Evolutionary conservation across 345 rosid species (phyloP), one percentile per base, ranked within the genome.

Genomic region (Citrus unshiu): DNA sequence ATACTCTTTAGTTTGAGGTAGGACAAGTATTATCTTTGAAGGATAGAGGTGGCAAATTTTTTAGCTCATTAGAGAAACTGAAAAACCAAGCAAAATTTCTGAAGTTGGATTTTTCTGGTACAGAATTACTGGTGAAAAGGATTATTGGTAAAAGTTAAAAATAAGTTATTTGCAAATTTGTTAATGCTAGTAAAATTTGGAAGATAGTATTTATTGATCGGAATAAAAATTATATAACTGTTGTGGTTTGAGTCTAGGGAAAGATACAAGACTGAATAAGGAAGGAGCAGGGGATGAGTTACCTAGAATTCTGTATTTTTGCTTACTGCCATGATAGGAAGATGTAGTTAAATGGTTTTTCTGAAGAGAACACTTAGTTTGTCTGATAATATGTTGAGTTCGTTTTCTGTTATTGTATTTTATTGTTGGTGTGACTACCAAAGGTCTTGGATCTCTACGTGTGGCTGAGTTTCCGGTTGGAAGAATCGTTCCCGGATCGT

Each of bases 381-480:
- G 0, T 46, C 51, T 13, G 5, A 46, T 46, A 12, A 10, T 3
- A 46, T 12, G 51, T 46, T 35, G 16, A 37, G 2, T 59, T 35
- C 37, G 24, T 49, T 25, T 75, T 54, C 10, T 29, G 3, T 12
- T 13, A 30, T 37, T 13, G 64, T 37, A 74, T 75, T 62, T 35
- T 57, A 46, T 62, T 77, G 40, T 78, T 80, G 71, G 16, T 58
- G 37, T 40, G 58, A 37, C 62, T 57, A 77, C n/a, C 67, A 66
- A 83, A 95, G 97, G 99, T 92, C 71, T 83, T 95, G 81, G 98
- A 93, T 85, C 89, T 95, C 66, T 95, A 95, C 54, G 93, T 93
- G 63, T 95, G 98, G 99, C 87, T 95, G 90, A 85, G 98, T 90
- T 91, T 86, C 82, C 92, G 92, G 34, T 82, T 93, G 66, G 96